Percentiles rank a stretch among this genome's conserved stretches.
Conservation (phyloP, 2,329 filamentous ascomycete genomes). For the Acrocalymma vagum region DNA sequence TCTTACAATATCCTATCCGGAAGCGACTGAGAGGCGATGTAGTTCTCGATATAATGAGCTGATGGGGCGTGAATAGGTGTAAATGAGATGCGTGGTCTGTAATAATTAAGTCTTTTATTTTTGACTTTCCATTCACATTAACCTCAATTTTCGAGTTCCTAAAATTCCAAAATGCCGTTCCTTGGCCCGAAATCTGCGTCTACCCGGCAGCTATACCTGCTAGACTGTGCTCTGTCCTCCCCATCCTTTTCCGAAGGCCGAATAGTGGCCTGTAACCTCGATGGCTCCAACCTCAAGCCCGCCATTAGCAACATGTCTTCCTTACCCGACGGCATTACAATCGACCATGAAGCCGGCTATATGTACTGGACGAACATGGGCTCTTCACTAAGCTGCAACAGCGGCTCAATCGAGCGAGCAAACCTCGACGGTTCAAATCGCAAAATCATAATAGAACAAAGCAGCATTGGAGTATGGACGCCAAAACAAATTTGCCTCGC, state of each 20-base stretch:
- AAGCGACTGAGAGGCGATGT: too few species aligned
- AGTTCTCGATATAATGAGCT: too few species aligned
- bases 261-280: conserved; percentile 7
- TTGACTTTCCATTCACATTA: too few species aligned
- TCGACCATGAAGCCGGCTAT: conserved; percentile 21
- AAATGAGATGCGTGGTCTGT: too few species aligned
- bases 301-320: conserved; percentile 14
- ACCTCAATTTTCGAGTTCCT: too few species aligned
- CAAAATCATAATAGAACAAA: conserved; percentile 52
- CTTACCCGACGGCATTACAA: conserved; percentile 44
- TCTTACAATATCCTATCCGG: too few species aligned
- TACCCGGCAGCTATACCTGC: conserved; percentile 8
- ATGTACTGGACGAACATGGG: conserved; percentile 45
- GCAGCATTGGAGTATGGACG: conserved; percentile 56
- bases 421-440: conserved; percentile 61
- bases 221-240: conserved; percentile 8
- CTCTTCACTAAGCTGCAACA: conserved; percentile 24
- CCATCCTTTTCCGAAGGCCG: conserved; percentile 7
- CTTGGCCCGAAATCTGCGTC: conserved; percentile 30
- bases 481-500: conserved; percentile 52
- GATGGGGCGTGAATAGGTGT: too few species aligned
- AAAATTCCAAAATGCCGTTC: conserved; percentile 46
- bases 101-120: too few species aligned
- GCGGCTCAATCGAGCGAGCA: conserved; percentile 56
- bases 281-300: not conserved